These are phyloP conservation scores for Penicillium longicatenatum DNA, from an alignment of 495 filamentous ascomycete genomes.

Conservation along the genomic window DNA sequence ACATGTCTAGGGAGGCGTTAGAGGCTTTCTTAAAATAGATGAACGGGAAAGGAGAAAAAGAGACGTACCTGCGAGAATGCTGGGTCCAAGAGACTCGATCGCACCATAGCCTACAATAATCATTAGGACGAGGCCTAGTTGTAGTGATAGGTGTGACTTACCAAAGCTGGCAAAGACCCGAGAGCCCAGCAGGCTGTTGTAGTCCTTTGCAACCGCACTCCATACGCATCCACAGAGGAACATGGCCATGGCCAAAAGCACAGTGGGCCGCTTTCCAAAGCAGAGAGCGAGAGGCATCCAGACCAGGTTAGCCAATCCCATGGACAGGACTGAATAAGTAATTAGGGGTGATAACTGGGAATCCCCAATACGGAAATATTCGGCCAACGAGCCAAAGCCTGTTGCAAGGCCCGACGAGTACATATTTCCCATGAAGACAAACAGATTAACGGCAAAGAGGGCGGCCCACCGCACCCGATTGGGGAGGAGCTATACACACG, in stretches of 20 bases:
- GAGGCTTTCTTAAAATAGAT: neutral
- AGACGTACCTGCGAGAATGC: slow-evolving; percentile 37
- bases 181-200: slow-evolving; percentile 31
- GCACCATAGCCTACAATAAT: slow-evolving; percentile 27
- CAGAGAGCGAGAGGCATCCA: slow-evolving; percentile 54
- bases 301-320: slow-evolving; percentile 44
- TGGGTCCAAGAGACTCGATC: slow-evolving; percentile 41
- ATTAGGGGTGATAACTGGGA: slow-evolving; percentile 30
- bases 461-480: slow-evolving; percentile 31
- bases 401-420: slow-evolving; percentile 39
- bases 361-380: slow-evolving; percentile 30
- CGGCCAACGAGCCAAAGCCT: slow-evolving; percentile 36
- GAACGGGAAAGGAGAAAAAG: neutral
- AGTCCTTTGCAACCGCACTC: slow-evolving; percentile 33
- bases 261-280: slow-evolving; percentile 48
- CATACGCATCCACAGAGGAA: slow-evolving; percentile 41
- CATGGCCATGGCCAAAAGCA: slow-evolving; percentile 43
- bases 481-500: slow-evolving; percentile 22
- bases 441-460: slow-evolving; percentile 38
- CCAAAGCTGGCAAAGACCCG: slow-evolving; percentile 38
- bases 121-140: neutral
- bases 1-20: slow-evolving; percentile 29
- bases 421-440: slow-evolving; percentile 44
- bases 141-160: slow-evolving; percentile 10
- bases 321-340: slow-evolving; percentile 37